Base-by-base conservation (phyloP, 1,284 basidiomycete genomes). In the Ustilago lituana region DNA sequence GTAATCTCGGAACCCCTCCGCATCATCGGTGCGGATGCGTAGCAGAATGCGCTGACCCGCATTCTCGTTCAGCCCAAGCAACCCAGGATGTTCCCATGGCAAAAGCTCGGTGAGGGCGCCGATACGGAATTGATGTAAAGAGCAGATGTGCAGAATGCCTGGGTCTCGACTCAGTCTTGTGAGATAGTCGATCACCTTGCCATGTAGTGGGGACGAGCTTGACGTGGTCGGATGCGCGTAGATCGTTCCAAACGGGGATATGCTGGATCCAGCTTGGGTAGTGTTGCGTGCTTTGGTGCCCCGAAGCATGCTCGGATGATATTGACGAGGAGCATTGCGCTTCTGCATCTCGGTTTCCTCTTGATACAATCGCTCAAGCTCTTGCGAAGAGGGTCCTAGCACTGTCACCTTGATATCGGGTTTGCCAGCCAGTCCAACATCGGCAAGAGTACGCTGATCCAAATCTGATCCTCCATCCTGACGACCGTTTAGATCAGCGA, bases 41-140 rank as follows among this genome's bases (percentile, higher is more conserved):
- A 80, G 59, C 24, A 58, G 33, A 41, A 80, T 78, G 1, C 64
- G 60, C 47, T 79, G 57, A 1, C 78, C 78, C 31, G 51, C 65
- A 36, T 80, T 80, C 45, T 77, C 75, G 44, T 80, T 80, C 15
- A 80, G 49, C 4, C 78, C 78, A 0, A 80, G 55, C 17, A 80
- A 47, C 2, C 72, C 52, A 1, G 78, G 77, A 45, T 76, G 54
- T 31, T 80, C 75, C 54, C 76, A 76, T 1, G 77, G 78, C 17
- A 80, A 44, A 27, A 80, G 57, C 59, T 80, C 78, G 6, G 77
- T 74, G 14, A 80, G 58, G 5, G 46, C 36, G 15, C 78, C 78
- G 4, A 78, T 53, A 11, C 51, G 51, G 23, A 76, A 76, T 2
- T 56, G 35, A 38, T 80, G 73, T 22, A 73, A 35, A n/a, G 46